Conservation (phyloP, 352 stramenopile species). For the Phytophthora cactorum region DNA sequence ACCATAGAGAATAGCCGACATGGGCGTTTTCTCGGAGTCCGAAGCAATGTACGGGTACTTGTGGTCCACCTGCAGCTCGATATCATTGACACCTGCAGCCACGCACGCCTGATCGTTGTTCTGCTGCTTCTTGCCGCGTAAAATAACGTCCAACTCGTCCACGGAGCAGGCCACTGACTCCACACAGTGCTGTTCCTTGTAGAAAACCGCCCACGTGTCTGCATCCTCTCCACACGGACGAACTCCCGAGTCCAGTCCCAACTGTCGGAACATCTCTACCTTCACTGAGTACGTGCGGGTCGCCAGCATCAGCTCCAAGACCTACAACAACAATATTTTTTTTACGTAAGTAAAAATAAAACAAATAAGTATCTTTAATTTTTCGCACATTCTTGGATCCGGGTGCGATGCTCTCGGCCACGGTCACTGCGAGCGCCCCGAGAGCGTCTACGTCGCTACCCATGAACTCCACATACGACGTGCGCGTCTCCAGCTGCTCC, state of each 20-base stretch:
- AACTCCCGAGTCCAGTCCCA: constrained; percentile 74
- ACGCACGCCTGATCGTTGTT: constrained; percentile 50
- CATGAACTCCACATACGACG: constrained; percentile 41
- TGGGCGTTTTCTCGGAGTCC: constrained; percentile 9
- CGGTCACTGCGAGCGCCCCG: constrained; percentile 51
- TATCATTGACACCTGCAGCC: constrained; percentile 69
- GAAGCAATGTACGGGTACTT: constrained; percentile 59
- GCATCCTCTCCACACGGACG: constrained; percentile 58
- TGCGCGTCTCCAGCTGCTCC: constrained; percentile 47
- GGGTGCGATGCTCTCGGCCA: constrained; percentile 66
- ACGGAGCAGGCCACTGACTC: constrained; percentile 68
- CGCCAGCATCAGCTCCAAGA: constrained; percentile 78
- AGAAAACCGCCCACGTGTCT: constrained; percentile 77
- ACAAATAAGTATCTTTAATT: constrained; percentile 7
- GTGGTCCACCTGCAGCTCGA: constrained; percentile 74
- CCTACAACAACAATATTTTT: constrained; percentile 40
- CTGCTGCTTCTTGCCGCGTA: constrained; percentile 34
- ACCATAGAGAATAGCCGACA: constrained; percentile 88
- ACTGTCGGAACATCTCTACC: constrained; percentile 84
- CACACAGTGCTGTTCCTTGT: constrained; percentile 67
- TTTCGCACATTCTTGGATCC: constrained; percentile 62
- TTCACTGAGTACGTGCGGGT: constrained; percentile 83
- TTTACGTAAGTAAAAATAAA: constrained; percentile 10
- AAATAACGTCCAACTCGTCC: constrained; percentile 48
- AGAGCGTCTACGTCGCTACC: constrained; percentile 55